Evolutionary conservation across 2,329 filamentous ascomycete species (phyloP), one percentile per base, ranked within the genome.

Genomic region (Nemania bipapillata): DNA sequence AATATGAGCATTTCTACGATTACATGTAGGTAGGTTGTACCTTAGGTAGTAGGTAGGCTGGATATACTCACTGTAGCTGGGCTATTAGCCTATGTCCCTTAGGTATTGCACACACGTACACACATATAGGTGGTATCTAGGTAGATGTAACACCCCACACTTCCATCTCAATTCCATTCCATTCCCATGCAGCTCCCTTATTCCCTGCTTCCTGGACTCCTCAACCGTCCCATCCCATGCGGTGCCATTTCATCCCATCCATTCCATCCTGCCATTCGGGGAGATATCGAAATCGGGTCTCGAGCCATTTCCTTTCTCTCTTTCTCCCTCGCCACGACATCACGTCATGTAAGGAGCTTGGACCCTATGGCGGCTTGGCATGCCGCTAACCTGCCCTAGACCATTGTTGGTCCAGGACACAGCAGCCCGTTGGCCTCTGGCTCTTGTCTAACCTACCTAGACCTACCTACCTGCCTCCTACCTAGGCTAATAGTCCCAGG

Each of bases 311-410:
- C 2, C 20, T 9, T 50, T 50, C 5, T 24, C 45, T 24, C 24
- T 50, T 45, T 52, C 15, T 17, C 4, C 58, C 32, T 37, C 35
- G 50, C 26, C 32, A 63, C 47, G 12, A 54, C 66, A 55, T 54
- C 56, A 57, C 57, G 52, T 68, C 62, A 65, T 65, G 66, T 55
- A 61, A 7, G 35, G 50, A 65, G 57, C 52, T 65, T 58, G 57
- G 66, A 20, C 66, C 62, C 56, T 28, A 9, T 11, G 2, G 52
- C 15, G 30, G 30, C 66, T 68, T 68, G 66, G 66, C 66, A 42
- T 30, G 22, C 62, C 62, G 42, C 56, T 54, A 37, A 61, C 28
- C 24, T 17, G 37, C 30, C 54, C 65, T 54, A 28, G 50, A 5
- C 57, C 20, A 15, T 6, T 22, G 22, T 52, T 24, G 37, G 49